These are phyloP conservation scores for Candida sithepensis DNA, from an alignment of 805 yeast genomes.

Conservation along the genomic window DNA sequence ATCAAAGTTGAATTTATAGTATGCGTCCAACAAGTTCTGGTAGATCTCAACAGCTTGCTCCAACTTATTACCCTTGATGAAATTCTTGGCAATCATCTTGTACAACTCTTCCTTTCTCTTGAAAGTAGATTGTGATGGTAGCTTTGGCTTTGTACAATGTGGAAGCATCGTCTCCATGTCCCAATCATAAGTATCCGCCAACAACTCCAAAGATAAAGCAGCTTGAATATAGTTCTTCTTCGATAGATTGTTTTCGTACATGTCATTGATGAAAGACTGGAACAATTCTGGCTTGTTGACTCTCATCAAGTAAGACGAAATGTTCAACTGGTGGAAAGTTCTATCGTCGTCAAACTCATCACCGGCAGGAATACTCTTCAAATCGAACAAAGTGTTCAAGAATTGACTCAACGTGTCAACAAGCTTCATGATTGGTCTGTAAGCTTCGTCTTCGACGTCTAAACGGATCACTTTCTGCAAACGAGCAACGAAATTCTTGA, in stretches of 20 bases:
- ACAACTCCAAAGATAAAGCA: constrained; percentile 71
- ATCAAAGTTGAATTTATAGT: constrained; percentile 70
- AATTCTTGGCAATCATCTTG: constrained; percentile 67
- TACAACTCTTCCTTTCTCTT: constrained; percentile 73
- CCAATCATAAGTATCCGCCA: constrained; percentile 79
- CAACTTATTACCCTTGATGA: constrained; percentile 64
- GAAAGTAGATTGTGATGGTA: constrained; percentile 79
- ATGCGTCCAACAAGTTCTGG: constrained; percentile 72
- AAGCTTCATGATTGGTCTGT: constrained; percentile 43
- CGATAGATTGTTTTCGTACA: constrained; percentile 59
- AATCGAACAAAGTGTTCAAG: constrained; percentile 60
- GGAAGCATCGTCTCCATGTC: constrained; percentile 53
- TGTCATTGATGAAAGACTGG: constrained; percentile 71
- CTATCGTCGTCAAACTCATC: constrained; percentile 86
- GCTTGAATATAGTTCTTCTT: constrained; percentile 75
- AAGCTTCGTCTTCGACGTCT: constrained; percentile 65
- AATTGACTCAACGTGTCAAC: constrained; percentile 57
- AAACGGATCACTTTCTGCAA: constrained; percentile 47
- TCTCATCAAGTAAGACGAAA: constrained; percentile 71
- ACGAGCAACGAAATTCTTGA: constrained; percentile 47
- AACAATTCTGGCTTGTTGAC: constrained; percentile 78
- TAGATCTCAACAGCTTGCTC: constrained; percentile 79
- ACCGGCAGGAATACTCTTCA: constrained; percentile 71
- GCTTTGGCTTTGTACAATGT: constrained; percentile 56
- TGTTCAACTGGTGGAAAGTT: constrained; percentile 71